Conservation (phyloP, 2,329 filamentous ascomycete species). For the Aureobasidium mangrovei region DNA sequence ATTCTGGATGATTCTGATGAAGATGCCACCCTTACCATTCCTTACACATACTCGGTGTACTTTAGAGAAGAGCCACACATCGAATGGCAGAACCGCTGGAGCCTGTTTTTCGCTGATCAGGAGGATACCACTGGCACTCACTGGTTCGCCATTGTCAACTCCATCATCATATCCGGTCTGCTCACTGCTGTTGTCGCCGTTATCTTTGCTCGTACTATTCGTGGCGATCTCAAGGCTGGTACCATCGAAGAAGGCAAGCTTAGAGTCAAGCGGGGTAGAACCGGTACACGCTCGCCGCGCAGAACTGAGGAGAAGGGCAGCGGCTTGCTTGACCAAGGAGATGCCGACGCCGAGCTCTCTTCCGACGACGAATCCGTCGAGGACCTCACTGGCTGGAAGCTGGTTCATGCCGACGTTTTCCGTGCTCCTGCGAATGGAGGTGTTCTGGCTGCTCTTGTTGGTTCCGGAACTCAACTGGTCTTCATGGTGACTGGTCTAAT, state of each 20-base stretch:
- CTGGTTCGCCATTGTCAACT: constrained; percentile 84
- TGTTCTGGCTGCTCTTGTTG: constrained; percentile 69
- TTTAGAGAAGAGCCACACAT: constrained; percentile 73
- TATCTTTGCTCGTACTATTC: constrained; percentile 69
- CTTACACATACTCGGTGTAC: constrained; percentile 84
- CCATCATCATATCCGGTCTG: constrained; percentile 70
- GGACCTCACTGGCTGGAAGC: constrained; percentile 80
- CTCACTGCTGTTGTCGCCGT: constrained; percentile 72
- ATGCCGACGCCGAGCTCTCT: constrained; percentile 10
- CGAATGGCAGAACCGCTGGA: constrained; percentile 80
- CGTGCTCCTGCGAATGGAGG: constrained; percentile 61
- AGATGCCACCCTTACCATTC: constrained; percentile 59
- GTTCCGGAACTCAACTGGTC: constrained; percentile 77
- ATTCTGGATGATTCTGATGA: constrained; percentile 49
- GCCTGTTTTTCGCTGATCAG: constrained; percentile 82
- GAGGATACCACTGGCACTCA: constrained; percentile 74
- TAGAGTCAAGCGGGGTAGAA: constrained; percentile 33
- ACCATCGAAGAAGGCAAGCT: constrained; percentile 58
- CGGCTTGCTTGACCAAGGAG: constrained; percentile 49
- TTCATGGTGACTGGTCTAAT: constrained; percentile 72
- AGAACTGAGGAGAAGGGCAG: constrained; percentile 47
- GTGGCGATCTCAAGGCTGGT: constrained; percentile 62
- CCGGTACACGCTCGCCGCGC: constrained; percentile 32
- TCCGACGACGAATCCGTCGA: constrained; percentile 67
- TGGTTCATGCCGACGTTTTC: constrained; percentile 83